A percentile compares a stretch with the other conserved stretches of the same genome.
Evolutionary conservation across 1,284 basidiomycete genomes (phyloP).

Genomic region (Trametes polyzona): DNA sequence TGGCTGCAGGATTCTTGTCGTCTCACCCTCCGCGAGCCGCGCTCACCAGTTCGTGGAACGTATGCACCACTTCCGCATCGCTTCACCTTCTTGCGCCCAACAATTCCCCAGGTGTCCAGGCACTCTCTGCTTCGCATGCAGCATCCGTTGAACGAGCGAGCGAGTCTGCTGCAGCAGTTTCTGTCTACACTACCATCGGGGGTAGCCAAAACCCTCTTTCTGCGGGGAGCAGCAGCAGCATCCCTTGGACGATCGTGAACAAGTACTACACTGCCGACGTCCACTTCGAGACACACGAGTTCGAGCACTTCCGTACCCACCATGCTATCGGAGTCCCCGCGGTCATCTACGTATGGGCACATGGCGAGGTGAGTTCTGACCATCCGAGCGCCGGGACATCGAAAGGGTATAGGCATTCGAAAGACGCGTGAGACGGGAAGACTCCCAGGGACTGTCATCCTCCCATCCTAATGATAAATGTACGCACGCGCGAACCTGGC

Average conservation of each 20-base stretch:
- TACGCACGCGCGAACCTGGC: no score
- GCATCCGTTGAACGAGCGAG: neutral
- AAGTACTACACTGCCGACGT: conserved; percentile 85
- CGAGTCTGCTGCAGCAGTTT: neutral
- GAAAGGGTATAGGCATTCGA: no score
- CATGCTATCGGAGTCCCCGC: conserved; percentile 61
- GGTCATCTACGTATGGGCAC: conserved; percentile 69
- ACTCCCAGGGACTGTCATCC: no score
- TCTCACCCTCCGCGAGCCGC: conserved; percentile 46
- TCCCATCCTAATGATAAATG: no score
- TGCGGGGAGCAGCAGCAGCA: conserved; percentile 25
- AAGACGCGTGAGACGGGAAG: no score
- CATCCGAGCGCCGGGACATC: no score
- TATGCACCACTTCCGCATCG: conserved; percentile 39
- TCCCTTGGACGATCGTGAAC: conserved; percentile 83
- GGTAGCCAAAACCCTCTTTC: conserved; percentile 10
- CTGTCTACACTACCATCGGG: conserved; percentile 17
- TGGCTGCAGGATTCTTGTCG: conserved; percentile 51
- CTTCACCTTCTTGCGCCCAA: conserved; percentile 20
- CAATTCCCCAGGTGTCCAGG: conserved; percentile 34
- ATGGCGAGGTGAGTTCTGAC: conserved; percentile 60
- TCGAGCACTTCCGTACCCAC: conserved; percentile 30
- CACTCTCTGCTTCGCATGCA: conserved; percentile 19
- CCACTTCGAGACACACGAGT: conserved; percentile 52
- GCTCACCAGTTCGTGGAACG: conserved; percentile 50